These are phyloP conservation scores for Aspergillus fijiensis DNA, from an alignment of 2,329 filamentous ascomycete genomes.

Conservation along the genomic window DNA sequence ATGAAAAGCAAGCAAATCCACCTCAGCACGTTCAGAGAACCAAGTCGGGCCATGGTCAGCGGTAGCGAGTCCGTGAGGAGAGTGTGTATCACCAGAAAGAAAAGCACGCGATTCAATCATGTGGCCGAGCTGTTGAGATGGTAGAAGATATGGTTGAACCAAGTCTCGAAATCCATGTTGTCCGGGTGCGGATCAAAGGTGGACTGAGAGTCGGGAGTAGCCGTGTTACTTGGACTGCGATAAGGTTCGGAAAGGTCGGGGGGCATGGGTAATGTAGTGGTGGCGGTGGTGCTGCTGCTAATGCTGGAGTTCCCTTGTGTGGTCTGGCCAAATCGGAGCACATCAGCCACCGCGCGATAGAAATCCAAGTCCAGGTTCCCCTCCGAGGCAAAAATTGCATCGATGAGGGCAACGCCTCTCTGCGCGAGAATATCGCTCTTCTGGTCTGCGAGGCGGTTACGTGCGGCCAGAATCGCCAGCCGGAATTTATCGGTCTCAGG, in stretches of 20 bases:
- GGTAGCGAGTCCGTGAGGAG: too few species aligned
- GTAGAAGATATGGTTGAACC: constrained; percentile 28
- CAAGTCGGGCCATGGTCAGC: too few species aligned
- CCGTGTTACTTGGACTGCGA: too few species aligned
- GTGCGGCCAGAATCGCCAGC: constrained; percentile 22
- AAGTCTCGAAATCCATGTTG: constrained; percentile 26
- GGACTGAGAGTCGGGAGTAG: neutral
- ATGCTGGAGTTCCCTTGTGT: neutral
- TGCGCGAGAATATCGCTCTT: constrained; percentile 26
- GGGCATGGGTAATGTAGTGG: neutral
- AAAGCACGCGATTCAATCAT: too few species aligned
- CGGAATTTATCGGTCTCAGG: constrained; percentile 20
- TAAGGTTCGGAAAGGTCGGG: neutral
- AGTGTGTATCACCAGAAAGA: too few species aligned
- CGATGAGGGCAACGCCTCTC: constrained; percentile 26
- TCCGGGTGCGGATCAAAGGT: constrained; percentile 14
- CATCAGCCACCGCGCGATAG: constrained; percentile 10
- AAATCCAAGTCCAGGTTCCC: constrained; percentile 15
- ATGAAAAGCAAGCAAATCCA: too few species aligned
- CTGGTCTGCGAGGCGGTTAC: constrained; percentile 21
- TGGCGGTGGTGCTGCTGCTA: neutral
- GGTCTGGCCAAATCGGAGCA: neutral
- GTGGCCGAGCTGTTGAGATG: neutral
- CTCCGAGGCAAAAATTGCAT: constrained; percentile 25
- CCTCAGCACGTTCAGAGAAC: too few species aligned